Conservation (phyloP, 1,139 yeast species). For the Kodamaea ohmeri region DNA sequence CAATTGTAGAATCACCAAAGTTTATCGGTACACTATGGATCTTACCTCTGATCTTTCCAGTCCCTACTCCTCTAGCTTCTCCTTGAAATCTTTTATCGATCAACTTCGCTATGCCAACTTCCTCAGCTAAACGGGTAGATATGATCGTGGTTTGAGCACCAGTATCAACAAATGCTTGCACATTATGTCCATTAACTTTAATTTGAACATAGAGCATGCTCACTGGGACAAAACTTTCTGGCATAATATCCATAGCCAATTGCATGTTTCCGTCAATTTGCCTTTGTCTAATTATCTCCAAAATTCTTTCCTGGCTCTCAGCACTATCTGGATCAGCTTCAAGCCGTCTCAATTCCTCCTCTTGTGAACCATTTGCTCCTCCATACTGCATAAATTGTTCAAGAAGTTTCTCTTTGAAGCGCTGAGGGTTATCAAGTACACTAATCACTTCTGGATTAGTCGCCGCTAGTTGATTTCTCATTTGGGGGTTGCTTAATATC, state of each 20-base stretch:
- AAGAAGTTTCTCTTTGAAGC: slow-evolving; percentile 49
- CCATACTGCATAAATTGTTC: slow-evolving; percentile 22
- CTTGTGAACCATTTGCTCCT: slow-evolving; percentile 20
- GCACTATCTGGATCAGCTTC: slow-evolving; percentile 70
- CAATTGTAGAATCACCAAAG: slow-evolving; percentile 53
- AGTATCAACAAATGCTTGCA: slow-evolving; percentile 92
- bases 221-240: slow-evolving; percentile 82
- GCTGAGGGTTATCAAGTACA: slow-evolving; percentile 49
- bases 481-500: slow-evolving; percentile 37
- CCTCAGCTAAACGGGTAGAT: slow-evolving; percentile 73
- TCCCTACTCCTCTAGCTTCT: slow-evolving; percentile 88
- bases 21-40: slow-evolving; percentile 87
- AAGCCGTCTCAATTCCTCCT: slow-evolving; percentile 50
- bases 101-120: slow-evolving; percentile 65
- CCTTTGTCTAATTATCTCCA: slow-evolving; percentile 68
- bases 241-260: slow-evolving; percentile 80
- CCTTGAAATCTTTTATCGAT: slow-evolving; percentile 83
- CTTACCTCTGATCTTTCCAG: slow-evolving; percentile 72
- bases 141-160: slow-evolving; percentile 92
- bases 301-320: slow-evolving; percentile 62
- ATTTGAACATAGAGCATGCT: slow-evolving; percentile 80
- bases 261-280: slow-evolving; percentile 76
- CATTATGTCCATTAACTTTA: slow-evolving; percentile 72
- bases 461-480: slow-evolving; percentile 32
- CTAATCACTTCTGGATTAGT: slow-evolving; percentile 39